phyloP scores from a whole-genome alignment of 257 asterid genomes.

The Salvia miltiorrhiza region DNA sequence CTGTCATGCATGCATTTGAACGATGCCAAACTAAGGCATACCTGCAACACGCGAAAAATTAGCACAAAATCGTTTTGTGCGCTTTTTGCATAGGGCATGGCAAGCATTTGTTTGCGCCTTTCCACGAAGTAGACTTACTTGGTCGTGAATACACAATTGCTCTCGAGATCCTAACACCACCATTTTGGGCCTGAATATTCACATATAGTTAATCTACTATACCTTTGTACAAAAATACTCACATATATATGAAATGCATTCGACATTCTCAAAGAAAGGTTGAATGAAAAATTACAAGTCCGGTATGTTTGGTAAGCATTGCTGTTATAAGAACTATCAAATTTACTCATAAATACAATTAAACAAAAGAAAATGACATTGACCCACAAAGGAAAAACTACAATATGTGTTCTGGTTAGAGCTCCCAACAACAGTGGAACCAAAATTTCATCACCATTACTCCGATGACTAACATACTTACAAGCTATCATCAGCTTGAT shows the following conservation, averaged over 20 bases:
- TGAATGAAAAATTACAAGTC: not conserved
- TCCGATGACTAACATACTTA: not conserved
- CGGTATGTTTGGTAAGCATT: not conserved
- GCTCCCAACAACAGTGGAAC: not conserved
- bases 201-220: not conserved
- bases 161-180: slow-evolving; percentile 95
- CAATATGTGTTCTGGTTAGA: not conserved
- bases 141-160: slow-evolving; percentile 92
- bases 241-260: slow-evolving; percentile 1
- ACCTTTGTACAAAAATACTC: slow-evolving; percentile 5
- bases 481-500: not conserved
- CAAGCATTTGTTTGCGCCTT: slow-evolving; percentile 94
- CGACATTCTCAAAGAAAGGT: slow-evolving; percentile 6
- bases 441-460: not conserved
- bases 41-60: slow-evolving; percentile 85
- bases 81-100: slow-evolving; percentile 75
- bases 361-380: not conserved
- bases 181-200: slow-evolving; percentile 87
- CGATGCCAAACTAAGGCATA: slow-evolving; percentile 20
- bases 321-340: not conserved
- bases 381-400: not conserved
- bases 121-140: slow-evolving; percentile 80
- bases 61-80: slow-evolving; percentile 62
- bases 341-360: not conserved
- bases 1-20: slow-evolving; percentile 9